Percentiles rank a stretch among this genome's conserved stretches.
phyloP scores from a whole-genome alignment of 257 asterid genomes.

The Buddleja alternifolia region DNA sequence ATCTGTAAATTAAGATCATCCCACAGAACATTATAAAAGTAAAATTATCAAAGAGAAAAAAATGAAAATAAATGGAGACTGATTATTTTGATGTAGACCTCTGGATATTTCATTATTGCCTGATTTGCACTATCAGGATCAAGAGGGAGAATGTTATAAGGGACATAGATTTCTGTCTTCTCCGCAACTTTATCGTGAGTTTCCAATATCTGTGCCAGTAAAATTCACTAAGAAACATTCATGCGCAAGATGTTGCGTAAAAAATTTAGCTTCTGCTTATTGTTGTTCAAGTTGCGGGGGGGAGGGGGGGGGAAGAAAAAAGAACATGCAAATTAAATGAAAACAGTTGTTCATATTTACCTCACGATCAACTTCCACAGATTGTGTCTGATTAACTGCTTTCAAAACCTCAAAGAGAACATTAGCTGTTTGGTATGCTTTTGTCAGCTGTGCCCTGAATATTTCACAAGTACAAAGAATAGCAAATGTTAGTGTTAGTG shows the following conservation, averaged over 20 bases:
- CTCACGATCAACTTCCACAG: conserved; percentile 99
- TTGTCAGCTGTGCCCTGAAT: conserved; percentile 93
- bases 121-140: conserved; percentile 99
- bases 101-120: conserved; percentile 97
- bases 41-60: conserved; percentile 16
- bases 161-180: conserved; percentile 95
- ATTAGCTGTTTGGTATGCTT: conserved; percentile 98
- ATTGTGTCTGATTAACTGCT: conserved; percentile 96
- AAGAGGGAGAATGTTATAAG: conserved; percentile 93
- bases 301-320: not conserved
- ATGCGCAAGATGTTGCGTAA: conserved; percentile 14
- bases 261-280: conserved; percentile 13
- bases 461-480: conserved; percentile 23
- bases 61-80: conserved; percentile 14
- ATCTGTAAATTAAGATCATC: conserved; percentile 52
- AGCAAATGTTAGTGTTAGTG: conserved; percentile 11
- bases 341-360: conserved; percentile 37
- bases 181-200: conserved; percentile 96
- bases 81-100: conserved; percentile 52
- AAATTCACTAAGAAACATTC: conserved; percentile 23
- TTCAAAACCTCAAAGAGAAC: conserved; percentile 98
- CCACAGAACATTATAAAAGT: conserved; percentile 11
- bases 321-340: conserved; percentile 24
- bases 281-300: conserved; percentile 23
- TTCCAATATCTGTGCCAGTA: conserved; percentile 71